Base-by-base conservation (phyloP, 345 rosid species). In the Nasturtium officinale region DNA sequence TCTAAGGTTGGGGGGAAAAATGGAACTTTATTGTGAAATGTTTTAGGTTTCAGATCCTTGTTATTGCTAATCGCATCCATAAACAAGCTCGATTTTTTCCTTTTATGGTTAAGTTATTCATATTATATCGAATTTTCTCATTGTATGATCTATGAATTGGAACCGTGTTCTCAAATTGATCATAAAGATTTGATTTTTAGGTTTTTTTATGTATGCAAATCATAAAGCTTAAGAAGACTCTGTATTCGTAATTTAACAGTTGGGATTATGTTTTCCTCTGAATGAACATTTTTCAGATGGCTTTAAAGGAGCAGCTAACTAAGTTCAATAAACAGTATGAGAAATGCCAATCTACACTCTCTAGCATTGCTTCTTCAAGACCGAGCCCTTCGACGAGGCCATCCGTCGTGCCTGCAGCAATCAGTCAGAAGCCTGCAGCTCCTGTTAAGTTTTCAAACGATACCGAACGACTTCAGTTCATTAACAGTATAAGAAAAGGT, bases 291-390 rank as follows among this genome's bases (percentile, higher is more conserved):
- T 18, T 18, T 62, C 54, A 81, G 83, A 90, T 92, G 96, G 81
- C 87, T 5, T 75, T 92, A 69, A 83, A 87, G 66, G 91, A 88
- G 16, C 48, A 83, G 61, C 78, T 87, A 15, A 77, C 84, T 40
- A 87, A 51, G 45, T 88, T 90, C 85, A 86, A 88, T 69, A 84
- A 71, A 75, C 96, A 92, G 81, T 90, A 90, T 79, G 91, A 81
- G 72, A 88, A 72, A 77, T 85, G 90, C 35, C 96, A 86, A 16
- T 51, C 92, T 1, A 85, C 86, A 2, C 89, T 87, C 29, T 68
- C 82, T 12, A 87, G 81, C 79, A 87, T 87, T 51, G 83, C 85
- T 4, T 33, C 75, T 35, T 79, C 90, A 4, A 84, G 77, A 74
- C 43, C 28, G 0, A 74, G 77, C 17, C 40, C 85, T 46, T 29